These are phyloP conservation scores for Torulaspora franciscae DNA, from an alignment of 805 yeast genomes.

Conservation along the genomic window DNA sequence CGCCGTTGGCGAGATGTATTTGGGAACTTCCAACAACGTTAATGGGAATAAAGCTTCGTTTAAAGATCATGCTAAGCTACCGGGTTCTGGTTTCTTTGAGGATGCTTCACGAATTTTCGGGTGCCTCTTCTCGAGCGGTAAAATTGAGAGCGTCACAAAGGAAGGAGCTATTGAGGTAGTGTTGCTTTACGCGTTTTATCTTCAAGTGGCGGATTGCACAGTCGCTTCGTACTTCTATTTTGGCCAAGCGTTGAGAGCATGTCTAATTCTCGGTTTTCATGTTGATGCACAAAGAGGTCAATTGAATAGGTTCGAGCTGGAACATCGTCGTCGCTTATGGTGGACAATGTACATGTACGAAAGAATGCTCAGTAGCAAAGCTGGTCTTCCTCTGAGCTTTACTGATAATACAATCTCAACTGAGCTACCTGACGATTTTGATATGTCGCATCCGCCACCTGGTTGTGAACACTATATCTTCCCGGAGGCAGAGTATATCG, in stretches of 20 bases:
- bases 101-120: constrained; percentile 78
- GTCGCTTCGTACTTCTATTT: constrained; percentile 77
- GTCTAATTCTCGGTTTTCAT: constrained; percentile 71
- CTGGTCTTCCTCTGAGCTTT: constrained; percentile 72
- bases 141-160: constrained; percentile 68
- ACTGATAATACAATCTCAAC: constrained; percentile 80
- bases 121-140: constrained; percentile 73
- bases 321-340: constrained; percentile 76
- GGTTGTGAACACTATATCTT: constrained; percentile 63
- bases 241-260: constrained; percentile 68
- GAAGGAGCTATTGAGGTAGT: constrained; percentile 78
- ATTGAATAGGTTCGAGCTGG: constrained; percentile 63
- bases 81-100: constrained; percentile 74
- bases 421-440: constrained; percentile 68
- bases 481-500: constrained; percentile 73
- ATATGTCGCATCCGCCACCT: constrained; percentile 55
- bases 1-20: constrained; percentile 78
- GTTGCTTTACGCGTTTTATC: constrained; percentile 67
- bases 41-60: constrained; percentile 42
- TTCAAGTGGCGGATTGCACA: constrained; percentile 81
- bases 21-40: constrained; percentile 61
- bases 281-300: constrained; percentile 74
- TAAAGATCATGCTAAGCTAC: constrained; percentile 45
- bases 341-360: constrained; percentile 87
- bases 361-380: constrained; percentile 76